Percentiles rank a stretch among this genome's conserved stretches.
These are phyloP conservation scores for Tolypocladium tundrense DNA, from an alignment of 2,329 filamentous ascomycete species.

Conservation along the genomic window DNA sequence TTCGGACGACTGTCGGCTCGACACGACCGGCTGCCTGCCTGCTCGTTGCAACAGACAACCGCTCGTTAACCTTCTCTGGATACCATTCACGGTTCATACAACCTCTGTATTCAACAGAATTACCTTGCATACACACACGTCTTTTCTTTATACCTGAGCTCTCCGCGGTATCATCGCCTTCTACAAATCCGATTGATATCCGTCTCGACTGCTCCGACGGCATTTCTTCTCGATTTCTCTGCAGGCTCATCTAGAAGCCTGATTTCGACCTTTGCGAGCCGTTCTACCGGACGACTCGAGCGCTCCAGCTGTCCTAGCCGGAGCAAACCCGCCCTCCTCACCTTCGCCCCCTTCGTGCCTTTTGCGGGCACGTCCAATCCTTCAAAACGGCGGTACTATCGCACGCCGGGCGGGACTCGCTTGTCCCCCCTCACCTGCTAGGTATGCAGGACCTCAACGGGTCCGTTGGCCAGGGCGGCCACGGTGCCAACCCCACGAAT, in stretches of 20 bases:
- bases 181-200: neutral
- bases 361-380: constrained; percentile 43
- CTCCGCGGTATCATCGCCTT: neutral
- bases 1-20: constrained; percentile 4
- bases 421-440: constrained; percentile 78
- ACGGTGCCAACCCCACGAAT: constrained; percentile 37
- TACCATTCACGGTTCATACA: neutral
- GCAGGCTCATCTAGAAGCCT: neutral
- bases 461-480: constrained; percentile 35
- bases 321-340: neutral
- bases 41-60: neutral
- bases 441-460: constrained; percentile 83
- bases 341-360: constrained; percentile 33
- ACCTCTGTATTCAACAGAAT: constrained; percentile 3
- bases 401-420: constrained; percentile 68
- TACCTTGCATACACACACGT: constrained; percentile 6
- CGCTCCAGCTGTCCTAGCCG: neutral
- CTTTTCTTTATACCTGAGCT: neutral
- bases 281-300: neutral
- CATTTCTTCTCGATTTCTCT: neutral
- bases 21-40: constrained; percentile 1
- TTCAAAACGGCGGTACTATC: constrained; percentile 77
- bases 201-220: neutral
- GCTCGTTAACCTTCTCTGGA: neutral
- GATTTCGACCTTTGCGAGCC: neutral